Evolutionary conservation across 2,329 filamentous ascomycete species (phyloP), one percentile per base, ranked within the genome.

Genomic region (Cadophora gregata): DNA sequence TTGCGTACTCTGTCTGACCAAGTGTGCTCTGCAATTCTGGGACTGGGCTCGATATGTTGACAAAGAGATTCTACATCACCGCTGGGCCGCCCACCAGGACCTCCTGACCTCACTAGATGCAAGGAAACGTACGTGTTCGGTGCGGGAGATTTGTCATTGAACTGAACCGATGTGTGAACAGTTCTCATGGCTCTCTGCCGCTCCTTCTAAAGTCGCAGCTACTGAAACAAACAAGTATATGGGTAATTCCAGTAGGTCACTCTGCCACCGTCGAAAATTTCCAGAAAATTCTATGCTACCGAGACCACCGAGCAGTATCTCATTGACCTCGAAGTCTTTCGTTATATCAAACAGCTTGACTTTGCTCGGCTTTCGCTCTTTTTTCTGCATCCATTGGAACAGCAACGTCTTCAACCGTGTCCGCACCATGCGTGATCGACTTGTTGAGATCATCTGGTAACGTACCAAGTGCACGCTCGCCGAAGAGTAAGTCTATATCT

Each of bases 361-460:
- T 25, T 12, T 53, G 24, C 21, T 53, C 48, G 16, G 7, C 29
- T 12, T 29, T 53, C 27, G 48, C 48, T 16, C 24, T 53, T 25
- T 53, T 53, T 14, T 53, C 48, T 25, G 48, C 9, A 19, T 53
- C 48, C 4, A 31, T 25, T 12, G 48, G 48, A 53, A 53, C 48
- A 29, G 48, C 48, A 5, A 53, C 10, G 16, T 53, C 48, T 10
- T 53, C 48, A 14, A 53, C 48, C 12, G 24, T 53, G 16, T 53
- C 48, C 6, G 48, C 27, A 27, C 48, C 48, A 53, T 53, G 48
- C 9, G 48, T 53, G 21, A 53, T 53, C 27, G 48, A 53, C 63
- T 79, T 77, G 19, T 78, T 75, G 51, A 84, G 70, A 65, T 83
- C 77, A 45, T 82, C 79, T 0, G 83, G 81, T 58, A 84, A 70